Evolutionary conservation across 2,329 filamentous ascomycete species (phyloP).

Genomic region (Neofusicoccum umdonicola): DNA sequence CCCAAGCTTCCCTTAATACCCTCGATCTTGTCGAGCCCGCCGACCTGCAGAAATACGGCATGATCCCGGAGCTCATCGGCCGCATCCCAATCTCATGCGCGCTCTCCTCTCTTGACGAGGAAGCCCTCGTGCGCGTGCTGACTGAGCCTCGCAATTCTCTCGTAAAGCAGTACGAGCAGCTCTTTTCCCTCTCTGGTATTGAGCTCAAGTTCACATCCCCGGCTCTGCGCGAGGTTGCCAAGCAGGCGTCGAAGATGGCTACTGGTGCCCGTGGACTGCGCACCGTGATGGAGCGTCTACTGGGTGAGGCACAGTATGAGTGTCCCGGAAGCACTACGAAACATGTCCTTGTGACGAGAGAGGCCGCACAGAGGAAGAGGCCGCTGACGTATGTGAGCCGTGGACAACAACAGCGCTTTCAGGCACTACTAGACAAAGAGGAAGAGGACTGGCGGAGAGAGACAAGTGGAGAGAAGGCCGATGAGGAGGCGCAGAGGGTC

Average conservation of each 20-base stretch:
- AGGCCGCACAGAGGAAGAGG: slow-evolving; percentile 42
- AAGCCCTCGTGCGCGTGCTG: slow-evolving; percentile 76
- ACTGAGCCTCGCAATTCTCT: slow-evolving; percentile 90
- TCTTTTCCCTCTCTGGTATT: slow-evolving; percentile 77
- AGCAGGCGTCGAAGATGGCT: slow-evolving; percentile 63
- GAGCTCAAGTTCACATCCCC: slow-evolving; percentile 79
- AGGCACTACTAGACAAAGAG: slow-evolving; percentile 40
- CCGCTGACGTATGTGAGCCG: slow-evolving; percentile 45
- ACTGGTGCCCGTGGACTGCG: slow-evolving; percentile 63
- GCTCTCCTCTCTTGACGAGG: slow-evolving; percentile 69
- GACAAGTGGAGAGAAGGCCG: slow-evolving; percentile 19
- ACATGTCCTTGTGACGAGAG: slow-evolving; percentile 47
- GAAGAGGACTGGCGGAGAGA: slow-evolving; percentile 48
- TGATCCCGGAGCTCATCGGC: slow-evolving; percentile 95
- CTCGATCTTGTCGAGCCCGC: slow-evolving; percentile 72
- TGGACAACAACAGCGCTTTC: slow-evolving; percentile 41
- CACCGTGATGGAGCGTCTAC: slow-evolving; percentile 48
- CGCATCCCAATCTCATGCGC: slow-evolving; percentile 88
- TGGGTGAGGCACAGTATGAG: slow-evolving; percentile 49
- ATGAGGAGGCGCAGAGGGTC: background rate
- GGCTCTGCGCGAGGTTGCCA: slow-evolving; percentile 78
- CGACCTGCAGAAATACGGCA: slow-evolving; percentile 80
- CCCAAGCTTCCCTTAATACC: slow-evolving; percentile 47
- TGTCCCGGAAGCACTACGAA: slow-evolving; percentile 46
- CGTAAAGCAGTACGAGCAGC: slow-evolving; percentile 80